These are phyloP conservation scores for Fusarium sterilihyphosum DNA, from an alignment of 2,329 filamentous ascomycete species.

Conservation along the genomic window DNA sequence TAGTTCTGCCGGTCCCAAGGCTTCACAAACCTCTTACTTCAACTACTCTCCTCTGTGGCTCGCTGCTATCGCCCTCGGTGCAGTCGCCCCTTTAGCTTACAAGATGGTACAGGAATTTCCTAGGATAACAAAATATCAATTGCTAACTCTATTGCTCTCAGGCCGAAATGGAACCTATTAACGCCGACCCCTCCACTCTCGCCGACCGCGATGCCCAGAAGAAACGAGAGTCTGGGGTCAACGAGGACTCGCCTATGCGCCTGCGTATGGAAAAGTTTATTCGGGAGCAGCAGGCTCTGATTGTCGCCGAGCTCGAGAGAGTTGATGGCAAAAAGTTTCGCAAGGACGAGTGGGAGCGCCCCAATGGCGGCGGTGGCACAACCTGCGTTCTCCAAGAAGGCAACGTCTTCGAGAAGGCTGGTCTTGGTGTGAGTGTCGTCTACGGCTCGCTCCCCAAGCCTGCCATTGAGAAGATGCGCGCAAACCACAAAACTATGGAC, in stretches of 20 bases:
- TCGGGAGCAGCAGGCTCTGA: slow-evolving; percentile 89
- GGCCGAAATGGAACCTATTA: slow-evolving; percentile 54
- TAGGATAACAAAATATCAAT: slow-evolving; percentile 5
- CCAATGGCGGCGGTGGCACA: slow-evolving; percentile 90
- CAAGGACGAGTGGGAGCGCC: slow-evolving; percentile 86
- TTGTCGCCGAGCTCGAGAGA: slow-evolving; percentile 83
- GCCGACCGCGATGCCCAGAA: slow-evolving; percentile 85
- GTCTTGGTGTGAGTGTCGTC: slow-evolving; percentile 93
- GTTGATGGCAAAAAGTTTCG: slow-evolving; percentile 86
- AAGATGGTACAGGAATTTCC: slow-evolving; percentile 60
- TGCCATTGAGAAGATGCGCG: slow-evolving; percentile 92
- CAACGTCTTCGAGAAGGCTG: slow-evolving; percentile 97
- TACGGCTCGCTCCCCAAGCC: slow-evolving; percentile 89
- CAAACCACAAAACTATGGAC: slow-evolving; percentile 90
- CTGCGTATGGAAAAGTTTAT: slow-evolving; percentile 98
- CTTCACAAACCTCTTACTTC: slow-evolving; percentile 31
- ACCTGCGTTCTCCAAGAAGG: slow-evolving; percentile 96
- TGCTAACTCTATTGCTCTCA: slow-evolving; percentile 42
- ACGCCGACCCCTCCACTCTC: slow-evolving; percentile 74
- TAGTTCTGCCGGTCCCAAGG: slow-evolving; percentile 33
- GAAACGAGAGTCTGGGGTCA: slow-evolving; percentile 77
- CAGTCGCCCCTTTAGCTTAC: slow-evolving; percentile 64
- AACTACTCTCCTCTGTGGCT: slow-evolving; percentile 43
- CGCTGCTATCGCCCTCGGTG: slow-evolving; percentile 57
- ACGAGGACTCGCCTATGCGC: slow-evolving; percentile 88